Percentiles rank a stretch among this genome's conserved stretches.
Evolutionary conservation across 2,329 filamentous ascomycete genomes (phyloP).

Genomic region (Claviceps purpurea): DNA sequence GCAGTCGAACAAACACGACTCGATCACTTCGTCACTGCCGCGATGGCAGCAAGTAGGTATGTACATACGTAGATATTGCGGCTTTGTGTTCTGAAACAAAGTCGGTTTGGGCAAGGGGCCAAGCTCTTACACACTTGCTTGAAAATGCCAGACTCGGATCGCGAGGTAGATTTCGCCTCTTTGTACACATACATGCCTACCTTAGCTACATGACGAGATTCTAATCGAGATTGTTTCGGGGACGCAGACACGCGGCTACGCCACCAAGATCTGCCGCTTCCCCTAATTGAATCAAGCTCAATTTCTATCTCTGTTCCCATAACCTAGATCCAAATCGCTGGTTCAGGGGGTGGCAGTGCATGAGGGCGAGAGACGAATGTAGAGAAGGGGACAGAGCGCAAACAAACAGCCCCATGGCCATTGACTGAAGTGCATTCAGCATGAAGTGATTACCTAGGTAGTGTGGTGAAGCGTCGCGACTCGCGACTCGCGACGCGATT

Average conservation of each 20-base stretch:
- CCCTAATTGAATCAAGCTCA: background rate
- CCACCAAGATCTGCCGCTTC: background rate
- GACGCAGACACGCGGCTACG: background rate
- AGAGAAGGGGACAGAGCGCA: background rate
- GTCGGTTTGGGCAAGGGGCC: background rate
- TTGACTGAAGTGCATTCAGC: background rate
- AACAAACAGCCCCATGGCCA: background rate
- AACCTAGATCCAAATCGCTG: background rate
- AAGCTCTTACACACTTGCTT: background rate
- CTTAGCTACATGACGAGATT: background rate
- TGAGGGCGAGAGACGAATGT: background rate
- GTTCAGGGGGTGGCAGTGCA: background rate
- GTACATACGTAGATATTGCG: background rate
- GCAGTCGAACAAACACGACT: background rate
- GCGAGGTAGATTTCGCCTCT: background rate
- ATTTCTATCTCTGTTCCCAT: background rate
- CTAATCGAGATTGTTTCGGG: slow-evolving; percentile 2
- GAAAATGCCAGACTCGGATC: background rate
- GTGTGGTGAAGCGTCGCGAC: background rate
- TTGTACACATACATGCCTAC: background rate
- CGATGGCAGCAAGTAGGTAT: background rate
- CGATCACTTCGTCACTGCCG: background rate
- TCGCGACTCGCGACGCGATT: background rate
- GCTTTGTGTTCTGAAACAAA: background rate
- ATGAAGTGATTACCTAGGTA: too few relatives aligned